A percentile compares a stretch with the other conserved stretches of the same genome.
Conservation (phyloP, 2,329 filamentous ascomycete genomes). For the Colletotrichum australisinense region DNA sequence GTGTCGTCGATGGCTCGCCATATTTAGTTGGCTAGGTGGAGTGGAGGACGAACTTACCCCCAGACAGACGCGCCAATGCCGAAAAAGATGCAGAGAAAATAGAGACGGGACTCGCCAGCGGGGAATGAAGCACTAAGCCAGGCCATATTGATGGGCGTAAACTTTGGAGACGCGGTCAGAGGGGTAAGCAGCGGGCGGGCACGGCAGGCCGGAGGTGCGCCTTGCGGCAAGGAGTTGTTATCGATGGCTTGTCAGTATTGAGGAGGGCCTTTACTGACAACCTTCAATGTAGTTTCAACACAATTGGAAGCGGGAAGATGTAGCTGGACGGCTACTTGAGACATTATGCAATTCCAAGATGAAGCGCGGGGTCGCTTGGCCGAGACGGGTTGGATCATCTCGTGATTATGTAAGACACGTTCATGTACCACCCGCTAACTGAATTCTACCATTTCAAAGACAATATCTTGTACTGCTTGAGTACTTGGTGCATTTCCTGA, state of each 20-base stretch:
- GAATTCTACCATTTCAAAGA: neutral
- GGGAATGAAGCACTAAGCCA: neutral
- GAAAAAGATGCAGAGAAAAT: slow-evolving; percentile 62
- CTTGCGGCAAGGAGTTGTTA: neutral
- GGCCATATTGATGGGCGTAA: slow-evolving; percentile 38
- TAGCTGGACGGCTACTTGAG: neutral
- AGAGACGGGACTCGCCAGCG: slow-evolving; percentile 52
- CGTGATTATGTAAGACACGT: slow-evolving; percentile 3
- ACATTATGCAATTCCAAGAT: neutral
- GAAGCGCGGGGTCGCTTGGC: slow-evolving; percentile 3
- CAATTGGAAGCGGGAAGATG: neutral
- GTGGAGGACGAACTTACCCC: slow-evolving; percentile 53
- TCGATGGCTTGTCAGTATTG: neutral
- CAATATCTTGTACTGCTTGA: neutral
- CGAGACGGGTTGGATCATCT: neutral
- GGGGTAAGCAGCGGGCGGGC: neutral
- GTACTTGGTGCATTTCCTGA: neutral
- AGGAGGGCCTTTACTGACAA: neutral
- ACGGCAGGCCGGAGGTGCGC: neutral
- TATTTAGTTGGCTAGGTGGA: neutral
- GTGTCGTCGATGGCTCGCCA: neutral
- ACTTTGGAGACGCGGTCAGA: neutral
- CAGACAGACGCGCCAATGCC: slow-evolving; percentile 67
- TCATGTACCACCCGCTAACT: neutral
- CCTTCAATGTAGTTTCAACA: neutral